These are phyloP conservation scores for Linum tenue DNA, from an alignment of 345 rosid genomes.

Conservation along the genomic window DNA sequence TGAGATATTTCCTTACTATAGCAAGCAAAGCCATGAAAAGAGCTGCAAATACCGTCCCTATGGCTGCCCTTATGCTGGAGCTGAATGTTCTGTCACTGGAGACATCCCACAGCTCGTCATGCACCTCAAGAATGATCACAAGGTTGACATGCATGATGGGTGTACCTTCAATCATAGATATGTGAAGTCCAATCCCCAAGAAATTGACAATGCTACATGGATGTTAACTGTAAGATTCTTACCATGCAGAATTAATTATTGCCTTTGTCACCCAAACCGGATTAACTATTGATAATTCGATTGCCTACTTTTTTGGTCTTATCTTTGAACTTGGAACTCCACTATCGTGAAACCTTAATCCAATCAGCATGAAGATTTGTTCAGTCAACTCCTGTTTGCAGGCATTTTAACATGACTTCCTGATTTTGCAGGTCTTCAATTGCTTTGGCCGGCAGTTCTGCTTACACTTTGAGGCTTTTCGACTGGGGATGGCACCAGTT, in stretches of 20 bases:
- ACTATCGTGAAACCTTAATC: too few relatives aligned
- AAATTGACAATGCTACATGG: slow-evolving; percentile 95
- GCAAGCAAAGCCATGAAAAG: slow-evolving; percentile 77
- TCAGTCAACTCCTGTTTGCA: too few relatives aligned
- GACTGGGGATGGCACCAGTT: slow-evolving; percentile 41
- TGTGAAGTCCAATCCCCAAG: slow-evolving; percentile 73
- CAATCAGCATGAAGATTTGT: too few relatives aligned
- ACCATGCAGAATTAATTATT: slow-evolving; percentile 5
- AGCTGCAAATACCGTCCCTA: slow-evolving; percentile 64
- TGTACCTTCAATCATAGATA: slow-evolving; percentile 81
- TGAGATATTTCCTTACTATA: slow-evolving; percentile 68
- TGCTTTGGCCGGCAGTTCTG: slow-evolving; percentile 49
- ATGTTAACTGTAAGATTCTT: slow-evolving; percentile 69
- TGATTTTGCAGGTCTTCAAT: slow-evolving; percentile 33
- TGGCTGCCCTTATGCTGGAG: slow-evolving; percentile 80
- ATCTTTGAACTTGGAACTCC: too few relatives aligned
- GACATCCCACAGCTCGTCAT: slow-evolving; percentile 55
- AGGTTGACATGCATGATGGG: slow-evolving; percentile 88
- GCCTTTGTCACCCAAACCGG: not conserved
- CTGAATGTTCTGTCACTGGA: slow-evolving; percentile 74
- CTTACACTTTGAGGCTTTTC: slow-evolving; percentile 54
- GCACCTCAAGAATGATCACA: slow-evolving; percentile 83
- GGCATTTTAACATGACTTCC: too few relatives aligned
- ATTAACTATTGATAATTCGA: not conserved
- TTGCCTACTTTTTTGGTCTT: too few relatives aligned